phyloP scores from a whole-genome alignment of 306 rosid genomes.

The Senna siamea region DNA sequence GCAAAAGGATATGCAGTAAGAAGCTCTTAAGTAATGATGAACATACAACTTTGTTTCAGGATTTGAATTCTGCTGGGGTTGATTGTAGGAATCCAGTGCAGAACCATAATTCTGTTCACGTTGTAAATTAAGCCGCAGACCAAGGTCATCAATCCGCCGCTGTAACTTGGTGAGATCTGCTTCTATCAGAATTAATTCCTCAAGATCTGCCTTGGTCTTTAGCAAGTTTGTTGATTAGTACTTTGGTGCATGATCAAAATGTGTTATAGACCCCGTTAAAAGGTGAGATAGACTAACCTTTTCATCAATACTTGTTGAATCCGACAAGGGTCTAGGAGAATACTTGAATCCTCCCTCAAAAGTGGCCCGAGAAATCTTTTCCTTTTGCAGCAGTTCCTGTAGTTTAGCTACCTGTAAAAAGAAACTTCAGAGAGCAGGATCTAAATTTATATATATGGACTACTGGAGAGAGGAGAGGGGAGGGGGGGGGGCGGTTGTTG shows the following conservation, averaged over 20 bases:
- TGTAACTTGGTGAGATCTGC: constrained; percentile 52
- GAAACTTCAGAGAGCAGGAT: constrained; percentile 19
- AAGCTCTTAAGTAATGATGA: constrained; percentile 19
- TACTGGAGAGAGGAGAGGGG: constrained; percentile 16
- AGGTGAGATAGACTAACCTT: constrained; percentile 41
- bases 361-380: constrained; percentile 62
- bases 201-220: constrained; percentile 67
- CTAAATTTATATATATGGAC: constrained; percentile 26
- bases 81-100: constrained; percentile 25
- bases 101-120: constrained; percentile 39
- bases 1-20: constrained; percentile 17
- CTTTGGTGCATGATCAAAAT: constrained; percentile 31
- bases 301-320: constrained; percentile 55
- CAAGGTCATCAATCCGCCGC: constrained; percentile 53
- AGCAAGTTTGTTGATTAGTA: constrained; percentile 37
- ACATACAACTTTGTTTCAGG: constrained; percentile 52
- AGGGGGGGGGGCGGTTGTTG: too few species aligned
- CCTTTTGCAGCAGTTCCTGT: constrained; percentile 73
- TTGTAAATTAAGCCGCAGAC: constrained; percentile 51
- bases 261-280: constrained; percentile 13
- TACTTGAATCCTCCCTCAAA: constrained; percentile 64
- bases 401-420: constrained; percentile 72
- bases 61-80: constrained; percentile 32
- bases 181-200: constrained; percentile 57
- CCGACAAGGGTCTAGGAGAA: constrained; percentile 41